Evolutionary conservation across 257 asterid genomes (phyloP).

Genomic region (Solanum dulcamara): DNA sequence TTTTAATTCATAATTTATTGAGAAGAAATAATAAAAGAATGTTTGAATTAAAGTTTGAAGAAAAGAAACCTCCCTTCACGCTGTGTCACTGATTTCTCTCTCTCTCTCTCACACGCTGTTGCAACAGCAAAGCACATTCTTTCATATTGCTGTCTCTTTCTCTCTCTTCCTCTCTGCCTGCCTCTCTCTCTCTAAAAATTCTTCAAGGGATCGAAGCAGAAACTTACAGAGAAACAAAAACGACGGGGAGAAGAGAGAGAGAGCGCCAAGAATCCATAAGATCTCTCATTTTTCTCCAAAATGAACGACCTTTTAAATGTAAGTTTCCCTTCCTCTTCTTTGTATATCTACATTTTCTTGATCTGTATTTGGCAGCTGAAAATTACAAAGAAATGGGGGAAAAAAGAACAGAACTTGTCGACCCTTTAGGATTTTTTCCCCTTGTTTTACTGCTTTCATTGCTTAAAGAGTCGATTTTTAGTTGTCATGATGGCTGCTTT

Average conservation of each 20-base stretch:
- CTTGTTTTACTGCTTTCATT: background rate
- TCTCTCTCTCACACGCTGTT: background rate
- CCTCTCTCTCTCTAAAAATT: background rate
- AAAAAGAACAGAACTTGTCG: background rate
- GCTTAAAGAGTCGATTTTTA: background rate
- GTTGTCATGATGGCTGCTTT: background rate
- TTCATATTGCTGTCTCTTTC: slow-evolving; percentile 1
- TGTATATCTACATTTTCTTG: background rate
- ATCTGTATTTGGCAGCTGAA: background rate
- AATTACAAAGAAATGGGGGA: background rate
- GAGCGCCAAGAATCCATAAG: background rate
- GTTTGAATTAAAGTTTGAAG: background rate
- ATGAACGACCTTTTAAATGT: slow-evolving; percentile 2
- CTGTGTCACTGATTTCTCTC: slow-evolving; percentile 2
- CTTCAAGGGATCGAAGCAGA: background rate
- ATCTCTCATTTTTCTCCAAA: background rate
- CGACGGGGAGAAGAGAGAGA: background rate
- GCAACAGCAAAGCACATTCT: slow-evolving; percentile 4
- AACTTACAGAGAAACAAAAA: background rate
- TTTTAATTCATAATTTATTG: too few relatives aligned
- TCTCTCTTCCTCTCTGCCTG: background rate
- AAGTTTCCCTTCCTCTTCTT: background rate
- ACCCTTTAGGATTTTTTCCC: background rate
- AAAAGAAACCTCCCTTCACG: slow-evolving; percentile 20
- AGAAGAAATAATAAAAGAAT: too few relatives aligned